phyloP scores from a whole-genome alignment of 83 land plant genomes.

The Picea engelmannii region DNA sequence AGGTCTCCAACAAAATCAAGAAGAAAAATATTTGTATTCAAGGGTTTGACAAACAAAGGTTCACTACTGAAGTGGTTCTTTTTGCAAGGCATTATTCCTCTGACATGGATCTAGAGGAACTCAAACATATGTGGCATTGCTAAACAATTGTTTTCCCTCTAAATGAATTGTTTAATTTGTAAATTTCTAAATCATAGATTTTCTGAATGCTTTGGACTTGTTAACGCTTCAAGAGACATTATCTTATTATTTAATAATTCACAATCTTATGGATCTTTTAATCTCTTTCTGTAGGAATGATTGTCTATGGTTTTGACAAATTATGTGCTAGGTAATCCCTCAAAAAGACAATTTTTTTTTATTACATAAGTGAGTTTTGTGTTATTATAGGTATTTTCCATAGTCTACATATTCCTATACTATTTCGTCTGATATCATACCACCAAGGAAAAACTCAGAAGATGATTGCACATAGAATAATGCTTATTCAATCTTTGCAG shows the following conservation, averaged over 20 bases:
- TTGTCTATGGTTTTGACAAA: conserved; percentile 56
- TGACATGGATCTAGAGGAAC: conserved; percentile 44
- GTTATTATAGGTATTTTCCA: neutral
- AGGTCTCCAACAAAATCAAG: conserved; percentile 48
- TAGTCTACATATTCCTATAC: neutral
- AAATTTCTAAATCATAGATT: neutral
- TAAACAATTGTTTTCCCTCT: neutral
- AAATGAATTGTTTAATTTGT: neutral
- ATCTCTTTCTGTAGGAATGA: conserved; percentile 11
- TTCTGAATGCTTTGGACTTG: neutral
- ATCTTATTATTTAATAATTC: neutral
- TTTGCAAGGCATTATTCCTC: conserved; percentile 28
- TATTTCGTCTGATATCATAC: neutral
- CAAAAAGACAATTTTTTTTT: neutral
- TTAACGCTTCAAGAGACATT: neutral
- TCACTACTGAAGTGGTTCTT: conserved; percentile 40
- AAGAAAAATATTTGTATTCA: conserved; percentile 45
- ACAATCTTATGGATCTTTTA: neutral
- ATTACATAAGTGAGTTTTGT: neutral
- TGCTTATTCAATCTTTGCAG: conserved; percentile 5
- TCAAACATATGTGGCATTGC: conserved; percentile 30
- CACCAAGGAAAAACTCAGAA: neutral
- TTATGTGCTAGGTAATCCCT: conserved; percentile 44
- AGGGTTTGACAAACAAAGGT: conserved; percentile 49
- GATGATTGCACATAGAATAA: conserved; percentile 2